These are phyloP conservation scores for Metroxylon sagu DNA, from an alignment of 176 grass and related monocot genomes.

Conservation along the genomic window DNA sequence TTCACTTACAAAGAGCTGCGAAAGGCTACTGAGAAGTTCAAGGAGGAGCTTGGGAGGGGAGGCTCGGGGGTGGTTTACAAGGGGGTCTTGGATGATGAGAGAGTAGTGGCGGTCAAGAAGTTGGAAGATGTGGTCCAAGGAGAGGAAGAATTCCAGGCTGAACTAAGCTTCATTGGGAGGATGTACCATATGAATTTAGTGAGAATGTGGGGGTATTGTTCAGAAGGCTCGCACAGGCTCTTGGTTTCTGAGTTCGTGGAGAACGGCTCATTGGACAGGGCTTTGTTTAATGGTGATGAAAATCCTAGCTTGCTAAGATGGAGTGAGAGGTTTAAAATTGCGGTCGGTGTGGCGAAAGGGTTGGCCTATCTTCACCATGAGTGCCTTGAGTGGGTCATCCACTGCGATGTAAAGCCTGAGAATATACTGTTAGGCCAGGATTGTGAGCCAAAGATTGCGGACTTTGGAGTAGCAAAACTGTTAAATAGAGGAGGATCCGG, in stretches of 20 bases:
- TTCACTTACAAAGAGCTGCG: slow-evolving; percentile 22
- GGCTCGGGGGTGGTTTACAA: slow-evolving; percentile 24
- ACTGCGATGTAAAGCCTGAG: slow-evolving; percentile 52
- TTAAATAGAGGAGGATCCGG: slow-evolving; percentile 9
- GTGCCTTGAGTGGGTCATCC: slow-evolving; percentile 50
- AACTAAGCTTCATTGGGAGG: slow-evolving; percentile 19
- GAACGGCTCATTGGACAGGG: slow-evolving; percentile 22
- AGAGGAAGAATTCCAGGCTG: slow-evolving; percentile 24
- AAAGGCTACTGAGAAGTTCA: slow-evolving; percentile 16
- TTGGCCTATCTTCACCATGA: slow-evolving; percentile 46
- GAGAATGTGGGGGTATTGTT: slow-evolving; percentile 22
- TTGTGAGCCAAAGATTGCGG: slow-evolving; percentile 29
- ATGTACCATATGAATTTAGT: slow-evolving; percentile 31
- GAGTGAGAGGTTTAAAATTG: slow-evolving; percentile 8
- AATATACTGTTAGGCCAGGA: slow-evolving; percentile 24
- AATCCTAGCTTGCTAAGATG: background rate
- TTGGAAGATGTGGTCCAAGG: slow-evolving; percentile 21
- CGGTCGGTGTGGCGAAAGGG: slow-evolving; percentile 24
- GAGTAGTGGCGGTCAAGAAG: slow-evolving; percentile 16
- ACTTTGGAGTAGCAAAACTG: slow-evolving; percentile 22
- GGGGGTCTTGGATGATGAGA: slow-evolving; percentile 14
- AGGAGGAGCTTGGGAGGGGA: slow-evolving; percentile 12
- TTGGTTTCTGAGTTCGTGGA: slow-evolving; percentile 25
- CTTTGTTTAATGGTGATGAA: slow-evolving; percentile 3
- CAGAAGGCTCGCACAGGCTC: slow-evolving; percentile 14